These are phyloP conservation scores for Starmerella khaoyaiensis DNA, from an alignment of 805 yeast genomes.

Conservation along the genomic window DNA sequence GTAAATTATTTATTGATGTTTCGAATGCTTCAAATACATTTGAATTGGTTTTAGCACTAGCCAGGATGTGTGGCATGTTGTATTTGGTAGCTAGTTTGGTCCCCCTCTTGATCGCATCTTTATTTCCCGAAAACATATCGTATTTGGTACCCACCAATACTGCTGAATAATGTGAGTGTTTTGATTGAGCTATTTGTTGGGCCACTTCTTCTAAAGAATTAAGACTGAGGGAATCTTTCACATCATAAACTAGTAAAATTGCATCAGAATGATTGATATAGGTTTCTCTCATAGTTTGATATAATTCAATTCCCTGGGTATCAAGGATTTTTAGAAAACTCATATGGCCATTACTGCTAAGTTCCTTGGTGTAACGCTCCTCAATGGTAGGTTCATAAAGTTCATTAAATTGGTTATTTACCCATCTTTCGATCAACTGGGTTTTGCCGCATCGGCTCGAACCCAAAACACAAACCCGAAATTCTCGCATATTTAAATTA, in stretches of 20 bases:
- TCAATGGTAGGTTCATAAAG: slow-evolving; percentile 95
- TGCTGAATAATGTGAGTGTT: slow-evolving; percentile 73
- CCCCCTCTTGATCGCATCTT: slow-evolving; percentile 69
- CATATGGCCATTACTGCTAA: slow-evolving; percentile 75
- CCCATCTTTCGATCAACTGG: slow-evolving; percentile 81
- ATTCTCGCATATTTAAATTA: slow-evolving; percentile 37
- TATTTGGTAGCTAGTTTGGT: slow-evolving; percentile 69
- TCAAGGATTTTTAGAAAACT: slow-evolving; percentile 80
- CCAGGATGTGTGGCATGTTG: slow-evolving; percentile 87
- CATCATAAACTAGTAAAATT: slow-evolving; percentile 73
- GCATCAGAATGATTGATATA: slow-evolving; percentile 71
- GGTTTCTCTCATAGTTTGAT: slow-evolving; percentile 83
- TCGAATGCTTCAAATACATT: slow-evolving; percentile 84
- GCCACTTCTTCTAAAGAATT: slow-evolving; percentile 65
- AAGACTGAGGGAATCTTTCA: slow-evolving; percentile 63
- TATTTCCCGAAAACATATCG: slow-evolving; percentile 50
- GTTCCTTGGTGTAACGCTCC: slow-evolving; percentile 82
- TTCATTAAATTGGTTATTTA: slow-evolving; percentile 79
- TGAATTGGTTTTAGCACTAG: slow-evolving; percentile 80
- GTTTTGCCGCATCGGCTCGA: slow-evolving; percentile 98
- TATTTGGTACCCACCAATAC: slow-evolving; percentile 86
- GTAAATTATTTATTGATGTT: slow-evolving; percentile 70
- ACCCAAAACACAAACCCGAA: slow-evolving; percentile 81
- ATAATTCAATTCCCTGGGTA: slow-evolving; percentile 91
- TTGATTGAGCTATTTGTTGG: slow-evolving; percentile 71